phyloP scores from a whole-genome alignment of 2,329 filamentous ascomycete genomes.

The Botrytis cinerea region DNA sequence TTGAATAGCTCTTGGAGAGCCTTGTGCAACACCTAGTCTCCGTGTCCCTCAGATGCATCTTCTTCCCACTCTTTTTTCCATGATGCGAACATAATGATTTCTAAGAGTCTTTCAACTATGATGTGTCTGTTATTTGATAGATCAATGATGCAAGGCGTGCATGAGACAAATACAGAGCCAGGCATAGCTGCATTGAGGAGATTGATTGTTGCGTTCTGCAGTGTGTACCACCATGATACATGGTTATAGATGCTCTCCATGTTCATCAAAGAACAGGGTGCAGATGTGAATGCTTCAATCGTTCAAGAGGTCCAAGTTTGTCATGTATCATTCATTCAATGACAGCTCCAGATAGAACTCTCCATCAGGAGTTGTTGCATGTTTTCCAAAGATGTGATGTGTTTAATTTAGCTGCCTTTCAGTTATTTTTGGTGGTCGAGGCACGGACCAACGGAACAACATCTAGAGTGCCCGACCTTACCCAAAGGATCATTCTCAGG shows the following conservation, averaged over 20 bases:
- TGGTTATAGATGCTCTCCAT: not conserved
- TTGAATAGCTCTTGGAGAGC: not conserved
- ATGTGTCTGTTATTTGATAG: not conserved
- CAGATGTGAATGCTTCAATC: not conserved
- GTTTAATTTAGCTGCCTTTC: not conserved
- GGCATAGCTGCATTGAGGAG: not conserved
- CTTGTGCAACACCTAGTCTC: not conserved
- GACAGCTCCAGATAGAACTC: not conserved
- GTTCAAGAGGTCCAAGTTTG: not conserved
- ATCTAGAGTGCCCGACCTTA: not conserved
- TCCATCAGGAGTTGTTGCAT: not conserved
- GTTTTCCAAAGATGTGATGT: not conserved
- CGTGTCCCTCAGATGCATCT: not conserved
- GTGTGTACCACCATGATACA: not conserved
- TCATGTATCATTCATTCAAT: not conserved
- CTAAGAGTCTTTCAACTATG: not conserved
- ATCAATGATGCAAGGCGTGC: not conserved
- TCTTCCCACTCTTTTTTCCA: not conserved
- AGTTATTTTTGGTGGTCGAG: not conserved
- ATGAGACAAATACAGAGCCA: not conserved
- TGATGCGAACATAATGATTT: not conserved
- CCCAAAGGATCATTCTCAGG: not conserved
- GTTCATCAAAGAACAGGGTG: not conserved
- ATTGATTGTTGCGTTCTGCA: not conserved
- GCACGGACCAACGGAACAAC: slow-evolving; percentile 10